Evolutionary conservation across 495 filamentous ascomycete species (phyloP).

Genomic region (Neurospora pannonica): DNA sequence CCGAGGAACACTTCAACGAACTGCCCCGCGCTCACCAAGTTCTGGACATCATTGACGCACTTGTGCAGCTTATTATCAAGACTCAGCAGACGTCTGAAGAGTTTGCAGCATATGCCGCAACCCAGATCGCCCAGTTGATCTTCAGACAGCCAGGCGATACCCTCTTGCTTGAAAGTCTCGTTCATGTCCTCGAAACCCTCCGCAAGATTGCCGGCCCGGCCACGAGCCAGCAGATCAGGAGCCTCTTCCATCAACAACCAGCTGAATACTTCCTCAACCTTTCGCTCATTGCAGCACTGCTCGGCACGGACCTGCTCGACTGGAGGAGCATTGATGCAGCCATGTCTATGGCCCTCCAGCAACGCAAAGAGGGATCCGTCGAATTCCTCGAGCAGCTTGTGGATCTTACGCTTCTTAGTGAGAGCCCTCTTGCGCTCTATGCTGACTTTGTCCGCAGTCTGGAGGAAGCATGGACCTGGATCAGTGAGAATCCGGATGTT

Average conservation of each 20-base stretch:
- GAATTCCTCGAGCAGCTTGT: slow-evolving; percentile 68
- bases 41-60: slow-evolving; percentile 52
- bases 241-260: slow-evolving; percentile 53
- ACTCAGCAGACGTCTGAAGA: slow-evolving; percentile 51
- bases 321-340: slow-evolving; percentile 71
- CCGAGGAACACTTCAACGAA: slow-evolving; percentile 62
- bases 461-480: slow-evolving; percentile 74
- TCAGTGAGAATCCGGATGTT: slow-evolving; percentile 59
- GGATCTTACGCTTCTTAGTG: slow-evolving; percentile 65
- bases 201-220: slow-evolving; percentile 65
- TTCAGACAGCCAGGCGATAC: slow-evolving; percentile 44
- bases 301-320: slow-evolving; percentile 64
- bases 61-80: slow-evolving; percentile 46
- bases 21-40: slow-evolving; percentile 54
- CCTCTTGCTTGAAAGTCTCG: slow-evolving; percentile 73
- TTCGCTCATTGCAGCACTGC: slow-evolving; percentile 63
- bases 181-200: slow-evolving; percentile 70
- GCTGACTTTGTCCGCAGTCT: slow-evolving; percentile 79
- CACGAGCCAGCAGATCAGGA: slow-evolving; percentile 60
- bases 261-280: slow-evolving; percentile 72
- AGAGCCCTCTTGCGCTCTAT: slow-evolving; percentile 64
- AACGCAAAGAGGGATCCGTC: slow-evolving; percentile 58
- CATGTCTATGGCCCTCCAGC: slow-evolving; percentile 58
- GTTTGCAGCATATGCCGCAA: slow-evolving; percentile 55
- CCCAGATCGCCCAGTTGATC: slow-evolving; percentile 61